A percentile compares a stretch with the other conserved stretches of the same genome.
phyloP scores from a whole-genome alignment of 2,329 filamentous ascomycete genomes.

The Fusarium neocosmosporiellum region DNA sequence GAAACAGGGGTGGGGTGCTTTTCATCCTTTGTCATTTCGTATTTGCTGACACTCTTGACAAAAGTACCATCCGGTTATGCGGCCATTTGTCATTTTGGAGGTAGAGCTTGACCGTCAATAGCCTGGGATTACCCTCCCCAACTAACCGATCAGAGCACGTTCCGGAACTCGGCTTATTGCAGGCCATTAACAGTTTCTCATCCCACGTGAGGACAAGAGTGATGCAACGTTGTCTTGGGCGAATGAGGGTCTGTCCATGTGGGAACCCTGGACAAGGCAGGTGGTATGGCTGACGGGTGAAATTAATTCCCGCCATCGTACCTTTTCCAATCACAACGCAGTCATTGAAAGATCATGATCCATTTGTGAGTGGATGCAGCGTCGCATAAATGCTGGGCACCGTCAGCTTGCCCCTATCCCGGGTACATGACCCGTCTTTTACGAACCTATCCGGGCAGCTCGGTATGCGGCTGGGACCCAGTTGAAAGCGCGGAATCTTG shows the following conservation, averaged over 20 bases:
- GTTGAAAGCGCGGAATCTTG: not conserved
- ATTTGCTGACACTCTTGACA: not conserved
- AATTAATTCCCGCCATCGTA: not conserved
- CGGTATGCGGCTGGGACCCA: not conserved
- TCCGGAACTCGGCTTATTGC: not conserved
- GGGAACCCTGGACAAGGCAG: not conserved
- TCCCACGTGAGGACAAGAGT: not conserved
- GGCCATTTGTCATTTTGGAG: not conserved
- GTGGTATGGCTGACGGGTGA: not conserved
- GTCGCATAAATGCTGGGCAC: not conserved
- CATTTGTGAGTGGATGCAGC: not conserved
- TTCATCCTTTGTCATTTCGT: not conserved
- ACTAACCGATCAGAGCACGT: not conserved
- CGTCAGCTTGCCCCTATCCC: not conserved
- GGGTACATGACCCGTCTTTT: not conserved
- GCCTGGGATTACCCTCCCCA: not conserved
- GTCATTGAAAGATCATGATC: not conserved
- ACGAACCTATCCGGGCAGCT: not conserved
- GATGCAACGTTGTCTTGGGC: not conserved
- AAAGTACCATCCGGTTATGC: not conserved
- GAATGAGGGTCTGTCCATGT: not conserved
- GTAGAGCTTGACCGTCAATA: not conserved
- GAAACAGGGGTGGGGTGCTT: not conserved
- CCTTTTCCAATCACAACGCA: not conserved
- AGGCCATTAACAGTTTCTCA: not conserved